Evolutionary conservation across 331 rosid species (phyloP).

Genomic region (Quercus phellos): DNA sequence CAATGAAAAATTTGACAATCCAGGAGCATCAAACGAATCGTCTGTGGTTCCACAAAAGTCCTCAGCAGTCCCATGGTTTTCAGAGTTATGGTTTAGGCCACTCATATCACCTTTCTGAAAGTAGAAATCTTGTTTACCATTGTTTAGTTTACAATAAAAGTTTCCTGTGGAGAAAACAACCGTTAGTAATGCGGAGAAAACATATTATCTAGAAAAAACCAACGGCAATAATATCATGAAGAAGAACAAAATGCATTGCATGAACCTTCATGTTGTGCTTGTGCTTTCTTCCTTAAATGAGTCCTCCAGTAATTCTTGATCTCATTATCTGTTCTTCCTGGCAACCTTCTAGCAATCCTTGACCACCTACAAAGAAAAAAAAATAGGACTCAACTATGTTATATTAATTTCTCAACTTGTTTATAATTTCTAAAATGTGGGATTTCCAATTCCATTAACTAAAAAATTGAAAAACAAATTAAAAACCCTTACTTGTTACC

Average conservation of each 20-base stretch:
- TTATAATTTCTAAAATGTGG: too few species aligned
- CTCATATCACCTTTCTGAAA: slow-evolving; percentile 10
- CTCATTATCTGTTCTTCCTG: slow-evolving; percentile 65
- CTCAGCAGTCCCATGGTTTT: background rate
- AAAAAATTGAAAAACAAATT: background rate
- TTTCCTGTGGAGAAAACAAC: slow-evolving; percentile 19
- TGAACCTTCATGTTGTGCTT: slow-evolving; percentile 31
- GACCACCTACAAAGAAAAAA: slow-evolving; percentile 42
- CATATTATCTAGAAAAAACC: background rate
- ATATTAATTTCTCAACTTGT: too few species aligned
- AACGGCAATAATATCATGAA: background rate
- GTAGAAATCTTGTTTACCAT: slow-evolving; percentile 6
- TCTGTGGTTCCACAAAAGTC: slow-evolving; percentile 11
- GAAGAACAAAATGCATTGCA: background rate
- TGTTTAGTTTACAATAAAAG: slow-evolving; percentile 11
- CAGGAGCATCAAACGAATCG: slow-evolving; percentile 16
- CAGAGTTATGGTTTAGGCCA: slow-evolving; percentile 6
- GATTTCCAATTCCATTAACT: background rate
- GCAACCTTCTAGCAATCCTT: slow-evolving; percentile 50
- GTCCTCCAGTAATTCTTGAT: slow-evolving; percentile 66
- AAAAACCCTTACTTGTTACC: slow-evolving; percentile 61
- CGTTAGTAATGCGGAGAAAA: background rate
- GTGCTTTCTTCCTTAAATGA: slow-evolving; percentile 36
- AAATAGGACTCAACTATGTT: too few species aligned
- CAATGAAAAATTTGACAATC: slow-evolving; percentile 31